Conservation (phyloP, 1,284 basidiomycete species). For the Fomitopsis schrenkii region DNA sequence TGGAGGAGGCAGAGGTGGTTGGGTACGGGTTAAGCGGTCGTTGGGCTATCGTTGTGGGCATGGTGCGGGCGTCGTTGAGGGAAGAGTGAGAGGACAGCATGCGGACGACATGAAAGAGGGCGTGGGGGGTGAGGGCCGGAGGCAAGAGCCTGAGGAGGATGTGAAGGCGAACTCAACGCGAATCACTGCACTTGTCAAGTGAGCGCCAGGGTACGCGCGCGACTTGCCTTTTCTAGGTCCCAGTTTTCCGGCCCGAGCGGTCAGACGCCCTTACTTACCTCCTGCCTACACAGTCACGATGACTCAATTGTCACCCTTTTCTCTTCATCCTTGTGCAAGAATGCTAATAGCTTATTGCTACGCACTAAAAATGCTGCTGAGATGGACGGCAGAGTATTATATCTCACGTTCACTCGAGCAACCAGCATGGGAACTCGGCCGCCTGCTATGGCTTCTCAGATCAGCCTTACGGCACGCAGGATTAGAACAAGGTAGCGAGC, state of each 20-base stretch:
- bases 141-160: background rate
- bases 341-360: too few relatives aligned
- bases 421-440: too few relatives aligned
- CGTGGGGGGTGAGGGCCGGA: background rate
- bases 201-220: background rate
- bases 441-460: too few relatives aligned
- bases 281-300: background rate
- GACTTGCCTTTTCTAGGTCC: background rate
- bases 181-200: conserved; percentile 4
- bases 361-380: too few relatives aligned
- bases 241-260: background rate
- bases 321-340: background rate
- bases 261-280: background rate
- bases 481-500: too few relatives aligned
- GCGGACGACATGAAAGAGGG: conserved; percentile 1
- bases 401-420: too few relatives aligned
- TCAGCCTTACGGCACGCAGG: too few relatives aligned
- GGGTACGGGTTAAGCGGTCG: conserved; percentile 13
- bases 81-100: conserved; percentile 7
- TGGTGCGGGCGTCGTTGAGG: conserved; percentile 9
- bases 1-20: conserved; percentile 19
- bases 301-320: background rate
- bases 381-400: too few relatives aligned
- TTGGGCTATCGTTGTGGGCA: conserved; percentile 12
- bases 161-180: background rate